Percentiles rank a stretch among this genome's conserved stretches.
Conservation (phyloP, 75 land plant genomes). For the Pseudotsuga menziesii region DNA sequence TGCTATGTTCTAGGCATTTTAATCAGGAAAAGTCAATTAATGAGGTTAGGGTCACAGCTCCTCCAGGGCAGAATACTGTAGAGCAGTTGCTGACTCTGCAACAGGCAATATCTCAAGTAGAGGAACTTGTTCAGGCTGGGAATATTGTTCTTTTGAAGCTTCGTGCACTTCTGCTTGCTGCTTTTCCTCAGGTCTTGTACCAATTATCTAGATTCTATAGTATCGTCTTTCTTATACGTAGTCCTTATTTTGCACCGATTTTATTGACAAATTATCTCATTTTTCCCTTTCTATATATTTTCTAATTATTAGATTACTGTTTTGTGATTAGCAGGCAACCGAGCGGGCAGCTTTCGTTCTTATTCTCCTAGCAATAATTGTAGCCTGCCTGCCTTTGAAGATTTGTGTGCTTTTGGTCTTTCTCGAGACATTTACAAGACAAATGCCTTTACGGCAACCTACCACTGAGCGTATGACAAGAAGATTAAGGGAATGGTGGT, state of each 20-base stretch:
- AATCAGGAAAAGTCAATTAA: constrained; percentile 46
- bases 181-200: constrained; percentile 76
- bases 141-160: constrained; percentile 77
- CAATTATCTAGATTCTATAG: no score
- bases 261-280: no score
- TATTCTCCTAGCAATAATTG: constrained; percentile 36
- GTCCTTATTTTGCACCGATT: no score
- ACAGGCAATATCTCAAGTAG: constrained; percentile 74
- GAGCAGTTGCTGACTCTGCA: constrained; percentile 94
- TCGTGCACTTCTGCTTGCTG: constrained; percentile 68
- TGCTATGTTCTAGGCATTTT: constrained; percentile 44
- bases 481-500: constrained; percentile 94
- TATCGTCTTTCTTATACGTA: neutral
- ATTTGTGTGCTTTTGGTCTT: constrained; percentile 44
- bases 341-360: constrained; percentile 57
- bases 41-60: constrained; percentile 65
- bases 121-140: constrained; percentile 78
- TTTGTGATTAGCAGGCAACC: constrained; percentile 56
- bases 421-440: constrained; percentile 68
- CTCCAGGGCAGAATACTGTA: constrained; percentile 81
- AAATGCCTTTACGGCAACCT: constrained; percentile 60
- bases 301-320: neutral
- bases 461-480: constrained; percentile 70
- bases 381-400: constrained; percentile 64
- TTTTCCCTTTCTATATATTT: neutral